Base-by-base conservation (phyloP, 2,329 filamentous ascomycete species). In the Pseudogymnoascus pannorum region DNA sequence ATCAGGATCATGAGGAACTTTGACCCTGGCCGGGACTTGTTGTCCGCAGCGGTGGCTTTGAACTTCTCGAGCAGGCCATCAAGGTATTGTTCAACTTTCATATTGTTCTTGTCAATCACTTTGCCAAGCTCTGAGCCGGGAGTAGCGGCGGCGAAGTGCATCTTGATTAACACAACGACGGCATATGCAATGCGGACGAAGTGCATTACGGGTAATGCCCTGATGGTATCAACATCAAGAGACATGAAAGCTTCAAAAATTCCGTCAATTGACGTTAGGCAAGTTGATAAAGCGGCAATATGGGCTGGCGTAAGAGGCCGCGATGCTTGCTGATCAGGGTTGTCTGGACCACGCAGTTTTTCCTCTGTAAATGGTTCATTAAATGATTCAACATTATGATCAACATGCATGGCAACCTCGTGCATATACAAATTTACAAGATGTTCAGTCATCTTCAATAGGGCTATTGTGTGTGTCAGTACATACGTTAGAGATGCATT, bases 1-100 rank as follows among this genome's bases (percentile, higher is more conserved):
- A 81, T 77, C 8, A 92, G 75, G 5, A 91, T 85, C 62, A 89
- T 79, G 2, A 88, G 77, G 65, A 92, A 92, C 72, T 90, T 91
- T 58, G 80, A 78, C 0, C 87, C 83, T 0, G 87, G 84, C 1
- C 86, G 79, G 48, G 84, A 89, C 63, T 81, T 82, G 58, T 87
- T 83, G 1, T 81, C 80, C 3, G 82, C 82, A 0, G 87, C 86
- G 0, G 86, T 80, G 38, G 81, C 79, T 62, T 81, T 79, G 68
- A 93, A 88, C 67, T 87, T 86, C 1, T 85, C 80, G 1, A 91
- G 81, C 18, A 92, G 77, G n/a, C 78, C 79, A 64, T 90, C 86
- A 2, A 95, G 78, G 69, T 91, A 88, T 60, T 82, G 77, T 65
- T 85, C 81, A 14, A 82, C 76, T 63, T 86, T 85, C 75, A 93